phyloP scores from a whole-genome alignment of 2,329 filamentous ascomycete genomes.

The Claviceps humidiphila region DNA sequence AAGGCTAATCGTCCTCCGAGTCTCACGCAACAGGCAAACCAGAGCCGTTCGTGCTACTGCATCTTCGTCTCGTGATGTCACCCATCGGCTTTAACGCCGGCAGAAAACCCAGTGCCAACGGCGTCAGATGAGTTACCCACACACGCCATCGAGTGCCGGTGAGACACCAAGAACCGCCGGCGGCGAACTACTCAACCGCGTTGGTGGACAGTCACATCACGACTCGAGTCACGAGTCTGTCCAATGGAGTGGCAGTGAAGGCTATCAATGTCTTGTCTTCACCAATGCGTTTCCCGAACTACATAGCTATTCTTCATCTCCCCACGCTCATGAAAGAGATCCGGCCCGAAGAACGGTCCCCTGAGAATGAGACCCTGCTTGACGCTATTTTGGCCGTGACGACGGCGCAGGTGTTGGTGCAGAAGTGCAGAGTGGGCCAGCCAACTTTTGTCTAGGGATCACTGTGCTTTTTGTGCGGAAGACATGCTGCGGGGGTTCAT shows the following conservation, averaged over 20 bases:
- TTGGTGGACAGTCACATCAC: conserved; percentile 12
- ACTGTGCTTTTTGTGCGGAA: conserved; percentile 19
- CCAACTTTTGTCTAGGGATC: conserved; percentile 17
- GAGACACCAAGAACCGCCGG: neutral
- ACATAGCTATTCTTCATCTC: conserved; percentile 17
- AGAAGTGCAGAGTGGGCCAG: conserved; percentile 16
- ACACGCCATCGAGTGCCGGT: neutral
- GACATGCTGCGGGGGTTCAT: conserved; percentile 15
- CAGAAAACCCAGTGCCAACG: neutral
- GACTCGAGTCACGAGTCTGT: conserved; percentile 9
- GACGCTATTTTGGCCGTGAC: conserved; percentile 18
- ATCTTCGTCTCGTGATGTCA: neutral
- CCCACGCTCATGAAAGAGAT: conserved; percentile 17
- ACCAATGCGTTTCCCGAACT: conserved; percentile 22
- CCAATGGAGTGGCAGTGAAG: conserved; percentile 16
- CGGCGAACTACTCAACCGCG: conserved; percentile 2
- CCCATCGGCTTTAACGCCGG: neutral
- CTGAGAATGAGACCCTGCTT: conserved; percentile 17
- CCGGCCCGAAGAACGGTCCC: conserved; percentile 6
- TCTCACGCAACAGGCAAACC: conserved; percentile 1
- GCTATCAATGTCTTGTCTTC: conserved; percentile 22
- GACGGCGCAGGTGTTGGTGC: conserved; percentile 17
- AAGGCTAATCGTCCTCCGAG: neutral
- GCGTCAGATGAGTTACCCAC: neutral
- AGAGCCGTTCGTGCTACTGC: neutral